phyloP scores from a whole-genome alignment of 1,284 basidiomycete species.

The Neotropicomus parvogracilis region DNA sequence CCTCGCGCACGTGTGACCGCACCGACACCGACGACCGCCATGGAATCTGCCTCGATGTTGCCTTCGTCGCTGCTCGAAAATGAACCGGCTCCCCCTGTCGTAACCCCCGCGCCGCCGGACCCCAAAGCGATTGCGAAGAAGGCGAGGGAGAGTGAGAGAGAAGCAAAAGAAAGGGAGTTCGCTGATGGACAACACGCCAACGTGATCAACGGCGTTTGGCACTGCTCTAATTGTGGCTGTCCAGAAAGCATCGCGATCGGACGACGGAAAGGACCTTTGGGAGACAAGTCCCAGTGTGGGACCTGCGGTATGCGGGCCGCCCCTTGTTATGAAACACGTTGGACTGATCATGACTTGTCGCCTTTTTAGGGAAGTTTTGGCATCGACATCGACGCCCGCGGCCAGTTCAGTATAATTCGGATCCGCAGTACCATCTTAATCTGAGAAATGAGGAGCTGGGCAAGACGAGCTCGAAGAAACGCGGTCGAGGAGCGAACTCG shows the following conservation, averaged over 20 bases:
- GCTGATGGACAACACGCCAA: conserved; percentile 79
- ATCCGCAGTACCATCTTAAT: conserved; percentile 64
- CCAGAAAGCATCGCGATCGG: conserved; percentile 83
- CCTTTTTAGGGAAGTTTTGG: conserved; percentile 72
- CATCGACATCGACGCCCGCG: conserved; percentile 77
- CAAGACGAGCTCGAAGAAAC: conserved; percentile 50
- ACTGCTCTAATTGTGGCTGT: conserved; percentile 89
- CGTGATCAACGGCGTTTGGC: conserved; percentile 82
- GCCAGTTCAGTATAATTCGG: conserved; percentile 72
- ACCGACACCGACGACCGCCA: conserved; percentile 63
- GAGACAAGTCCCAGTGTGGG: conserved; percentile 89
- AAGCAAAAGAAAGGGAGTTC: conserved; percentile 78
- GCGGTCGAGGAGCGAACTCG: conserved; percentile 48
- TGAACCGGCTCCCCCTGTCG: conserved; percentile 46
- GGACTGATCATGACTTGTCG: conserved; percentile 1
- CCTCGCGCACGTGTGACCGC: conserved; percentile 55
- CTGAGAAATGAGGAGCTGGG: conserved; percentile 55
- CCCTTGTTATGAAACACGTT: not conserved
- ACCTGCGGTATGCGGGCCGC: conserved; percentile 69
- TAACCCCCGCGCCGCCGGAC: conserved; percentile 39
- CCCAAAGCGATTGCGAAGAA: conserved; percentile 51
- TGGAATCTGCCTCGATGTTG: conserved; percentile 54
- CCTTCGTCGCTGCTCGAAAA: conserved; percentile 49
- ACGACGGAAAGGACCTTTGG: conserved; percentile 82
- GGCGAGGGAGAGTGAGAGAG: conserved; percentile 70